Conservation (phyloP, 352 stramenopile species). For the Phytophthora cryptogea region DNA sequence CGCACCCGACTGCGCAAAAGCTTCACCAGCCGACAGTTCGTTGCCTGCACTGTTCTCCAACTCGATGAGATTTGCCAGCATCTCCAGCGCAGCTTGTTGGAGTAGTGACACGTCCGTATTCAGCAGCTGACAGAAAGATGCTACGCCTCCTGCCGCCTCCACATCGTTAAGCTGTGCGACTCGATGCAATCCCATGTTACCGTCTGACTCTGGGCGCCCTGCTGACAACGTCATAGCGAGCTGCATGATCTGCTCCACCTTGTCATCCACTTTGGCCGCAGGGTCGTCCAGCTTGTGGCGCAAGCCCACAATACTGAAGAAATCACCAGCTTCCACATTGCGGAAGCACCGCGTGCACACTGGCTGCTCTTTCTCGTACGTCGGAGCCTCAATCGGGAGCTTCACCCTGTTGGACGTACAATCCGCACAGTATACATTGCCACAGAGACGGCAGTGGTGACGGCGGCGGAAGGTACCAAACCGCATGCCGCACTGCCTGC, state of each 20-base stretch:
- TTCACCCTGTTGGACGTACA: slow-evolving; percentile 76
- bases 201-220: slow-evolving; percentile 63
- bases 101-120: slow-evolving; percentile 55
- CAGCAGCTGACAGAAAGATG: slow-evolving; percentile 73
- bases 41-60: slow-evolving; percentile 76
- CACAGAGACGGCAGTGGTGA: slow-evolving; percentile 80
- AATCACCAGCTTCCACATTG: slow-evolving; percentile 72
- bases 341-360: slow-evolving; percentile 79
- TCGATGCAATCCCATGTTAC: slow-evolving; percentile 71
- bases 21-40: slow-evolving; percentile 63
- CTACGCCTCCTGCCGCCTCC: slow-evolving; percentile 74
- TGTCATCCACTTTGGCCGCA: slow-evolving; percentile 48
- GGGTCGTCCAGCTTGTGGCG: slow-evolving; percentile 59
- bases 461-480: slow-evolving; percentile 79
- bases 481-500: slow-evolving; percentile 67
- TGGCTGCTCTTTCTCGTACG: slow-evolving; percentile 73
- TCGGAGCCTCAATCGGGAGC: slow-evolving; percentile 57
- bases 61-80: slow-evolving; percentile 79
- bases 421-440: slow-evolving; percentile 73
- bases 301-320: slow-evolving; percentile 74
- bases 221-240: slow-evolving; percentile 57
- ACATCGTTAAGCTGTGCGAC: slow-evolving; percentile 87
- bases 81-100: slow-evolving; percentile 64
- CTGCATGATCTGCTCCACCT: slow-evolving; percentile 71
- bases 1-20: slow-evolving; percentile 64